phyloP scores from a whole-genome alignment of 1,139 yeast species.

The Candida glucosophila region DNA sequence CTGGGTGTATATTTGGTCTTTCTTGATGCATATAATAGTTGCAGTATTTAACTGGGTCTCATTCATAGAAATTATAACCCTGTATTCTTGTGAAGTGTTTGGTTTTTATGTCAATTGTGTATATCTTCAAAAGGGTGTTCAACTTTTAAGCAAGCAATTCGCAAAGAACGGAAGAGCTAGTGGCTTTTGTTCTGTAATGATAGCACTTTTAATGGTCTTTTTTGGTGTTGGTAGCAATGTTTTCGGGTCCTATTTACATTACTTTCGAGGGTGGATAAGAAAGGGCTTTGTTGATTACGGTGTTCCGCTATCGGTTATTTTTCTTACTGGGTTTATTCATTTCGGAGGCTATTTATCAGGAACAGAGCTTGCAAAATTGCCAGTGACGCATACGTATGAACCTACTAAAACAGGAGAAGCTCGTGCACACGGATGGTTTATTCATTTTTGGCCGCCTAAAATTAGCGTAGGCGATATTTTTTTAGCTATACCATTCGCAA shows the following conservation, averaged over 20 bases:
- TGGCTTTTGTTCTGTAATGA: constrained; percentile 70
- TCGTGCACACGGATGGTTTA: constrained; percentile 61
- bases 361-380: constrained; percentile 49
- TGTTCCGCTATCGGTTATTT: constrained; percentile 72
- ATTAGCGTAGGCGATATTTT: constrained; percentile 69
- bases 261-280: constrained; percentile 51
- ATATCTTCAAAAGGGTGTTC: constrained; percentile 88
- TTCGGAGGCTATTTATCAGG: constrained; percentile 68
- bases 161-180: constrained; percentile 34
- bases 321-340: constrained; percentile 86
- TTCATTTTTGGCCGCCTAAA: constrained; percentile 61
- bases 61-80: constrained; percentile 63
- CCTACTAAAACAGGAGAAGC: constrained; percentile 46
- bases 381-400: constrained; percentile 62
- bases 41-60: constrained; percentile 67
- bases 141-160: constrained; percentile 70
- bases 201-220: constrained; percentile 64
- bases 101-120: constrained; percentile 86
- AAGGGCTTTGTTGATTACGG: constrained; percentile 80
- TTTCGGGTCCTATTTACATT: constrained; percentile 53
- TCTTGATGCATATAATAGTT: constrained; percentile 68
- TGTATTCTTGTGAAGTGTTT: constrained; percentile 86
- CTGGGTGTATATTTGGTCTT: constrained; percentile 91
- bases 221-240: constrained; percentile 62
- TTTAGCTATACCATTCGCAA: constrained; percentile 86